Percentiles rank a stretch among this genome's conserved stretches.
Evolutionary conservation across 2,329 filamentous ascomycete genomes (phyloP).

Genomic region (Basipetospora sp.): DNA sequence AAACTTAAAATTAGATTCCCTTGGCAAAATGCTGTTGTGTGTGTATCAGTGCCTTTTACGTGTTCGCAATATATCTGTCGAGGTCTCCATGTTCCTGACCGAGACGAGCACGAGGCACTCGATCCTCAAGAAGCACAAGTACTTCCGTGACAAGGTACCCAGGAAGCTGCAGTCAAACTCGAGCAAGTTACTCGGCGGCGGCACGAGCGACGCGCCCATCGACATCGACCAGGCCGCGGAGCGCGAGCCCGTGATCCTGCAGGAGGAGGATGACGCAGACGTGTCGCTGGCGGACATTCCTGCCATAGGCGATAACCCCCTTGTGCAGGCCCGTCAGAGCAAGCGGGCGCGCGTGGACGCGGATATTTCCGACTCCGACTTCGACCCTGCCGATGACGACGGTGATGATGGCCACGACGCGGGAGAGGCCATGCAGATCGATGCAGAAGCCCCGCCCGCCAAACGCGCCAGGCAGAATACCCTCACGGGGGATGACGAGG

Average conservation of each 20-base stretch:
- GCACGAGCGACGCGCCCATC: conserved; percentile 37
- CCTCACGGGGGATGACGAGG: conserved; percentile 29
- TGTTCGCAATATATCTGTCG: too few relatives aligned
- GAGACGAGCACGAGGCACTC: conserved; percentile 75
- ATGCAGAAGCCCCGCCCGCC: conserved; percentile 18
- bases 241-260: conserved; percentile 22
- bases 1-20: too few relatives aligned
- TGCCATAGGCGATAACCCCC: conserved; percentile 10
- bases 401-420: conserved; percentile 21
- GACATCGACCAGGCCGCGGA: conserved; percentile 32
- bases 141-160: conserved; percentile 46
- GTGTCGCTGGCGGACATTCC: conserved; percentile 43
- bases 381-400: conserved; percentile 13
- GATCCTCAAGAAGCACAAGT: conserved; percentile 72
- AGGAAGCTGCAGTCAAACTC: conserved; percentile 46
- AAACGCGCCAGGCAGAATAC: conserved; percentile 6
- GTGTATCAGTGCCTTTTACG: too few relatives aligned
- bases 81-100: conserved; percentile 85
- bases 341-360: conserved; percentile 10
- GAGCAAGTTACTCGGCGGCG: conserved; percentile 42
- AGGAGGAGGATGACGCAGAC: conserved; percentile 47
- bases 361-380: conserved; percentile 13
- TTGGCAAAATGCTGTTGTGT: too few relatives aligned
- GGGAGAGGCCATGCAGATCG: too few relatives aligned
- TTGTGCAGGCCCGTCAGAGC: conserved; percentile 8